Conservation (phyloP, 768 basidiomycete species). For the Podaxis sp. region DNA sequence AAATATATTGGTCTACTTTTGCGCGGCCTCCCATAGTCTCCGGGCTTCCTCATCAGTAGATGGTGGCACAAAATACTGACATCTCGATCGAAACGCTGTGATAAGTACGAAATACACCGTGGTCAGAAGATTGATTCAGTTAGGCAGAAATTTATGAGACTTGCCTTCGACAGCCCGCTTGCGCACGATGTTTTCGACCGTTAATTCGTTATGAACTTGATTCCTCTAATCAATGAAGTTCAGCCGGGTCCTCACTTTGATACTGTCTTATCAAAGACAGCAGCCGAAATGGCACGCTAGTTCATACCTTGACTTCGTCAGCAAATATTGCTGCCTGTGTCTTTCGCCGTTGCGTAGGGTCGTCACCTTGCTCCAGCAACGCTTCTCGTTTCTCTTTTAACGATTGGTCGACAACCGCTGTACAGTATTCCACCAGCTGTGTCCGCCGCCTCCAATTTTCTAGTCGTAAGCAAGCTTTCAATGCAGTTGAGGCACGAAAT, state of each 20-base stretch:
- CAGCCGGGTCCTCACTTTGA: not conserved
- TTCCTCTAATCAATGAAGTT: conserved; percentile 46
- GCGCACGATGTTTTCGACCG: conserved; percentile 71
- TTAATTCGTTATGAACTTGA: conserved; percentile 74
- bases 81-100: conserved; percentile 75
- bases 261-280: not conserved
- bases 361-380: conserved; percentile 41
- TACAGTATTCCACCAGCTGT: conserved; percentile 77
- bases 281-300: not conserved
- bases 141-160: conserved; percentile 20
- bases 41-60: conserved; percentile 53
- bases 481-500: conserved; percentile 18
- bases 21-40: conserved; percentile 31
- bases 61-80: conserved; percentile 77
- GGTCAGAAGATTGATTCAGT: not conserved
- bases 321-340: conserved; percentile 58
- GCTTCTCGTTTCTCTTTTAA: conserved; percentile 53
- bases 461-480: conserved; percentile 22
- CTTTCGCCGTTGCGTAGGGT: conserved; percentile 47
- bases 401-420: conserved; percentile 64
- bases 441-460: conserved; percentile 73
- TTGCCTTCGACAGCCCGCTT: conserved; percentile 70
- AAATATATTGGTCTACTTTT: conserved; percentile 18
- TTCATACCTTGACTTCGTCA: conserved; percentile 69
- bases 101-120: not conserved